Percentiles rank a stretch among this genome's conserved stretches.
Conservation (phyloP, 163 green algal species). For the Botryococcus braunii region DNA sequence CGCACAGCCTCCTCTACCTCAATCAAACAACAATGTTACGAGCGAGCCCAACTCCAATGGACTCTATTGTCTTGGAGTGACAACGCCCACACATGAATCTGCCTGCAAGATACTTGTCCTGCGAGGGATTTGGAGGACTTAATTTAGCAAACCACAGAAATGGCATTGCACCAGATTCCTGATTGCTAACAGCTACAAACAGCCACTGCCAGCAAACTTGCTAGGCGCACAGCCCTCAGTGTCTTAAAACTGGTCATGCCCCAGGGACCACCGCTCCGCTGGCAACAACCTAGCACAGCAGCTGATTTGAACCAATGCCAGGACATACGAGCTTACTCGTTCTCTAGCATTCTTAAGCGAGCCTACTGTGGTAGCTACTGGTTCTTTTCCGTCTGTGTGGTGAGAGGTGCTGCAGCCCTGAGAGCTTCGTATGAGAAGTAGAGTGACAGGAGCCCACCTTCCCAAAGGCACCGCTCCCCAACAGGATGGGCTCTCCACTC, state of each 20-base stretch:
- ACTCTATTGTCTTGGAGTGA: not conserved
- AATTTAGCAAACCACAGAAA: not conserved
- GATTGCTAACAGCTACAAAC: too few relatives aligned
- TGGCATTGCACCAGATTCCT: not conserved
- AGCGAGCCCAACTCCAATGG: not conserved
- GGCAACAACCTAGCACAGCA: not conserved
- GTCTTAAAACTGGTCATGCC: too few relatives aligned
- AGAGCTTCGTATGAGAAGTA: not conserved
- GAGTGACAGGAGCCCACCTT: constrained; percentile 8
- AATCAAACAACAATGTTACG: not conserved
- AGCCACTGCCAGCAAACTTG: too few relatives aligned
- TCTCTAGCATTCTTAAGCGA: not conserved
- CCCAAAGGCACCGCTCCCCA: constrained; percentile 10
- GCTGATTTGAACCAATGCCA: not conserved
- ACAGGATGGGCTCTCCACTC: constrained; percentile 3
- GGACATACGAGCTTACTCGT: not conserved
- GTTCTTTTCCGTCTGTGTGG: not conserved
- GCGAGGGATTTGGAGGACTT: not conserved
- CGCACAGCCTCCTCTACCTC: not conserved
- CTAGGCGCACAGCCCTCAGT: too few relatives aligned
- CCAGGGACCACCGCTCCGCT: too few relatives aligned
- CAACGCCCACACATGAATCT: not conserved
- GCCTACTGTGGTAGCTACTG: not conserved
- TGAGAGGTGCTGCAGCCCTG: not conserved
- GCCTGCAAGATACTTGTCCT: not conserved